phyloP scores from a whole-genome alignment of 2,329 filamentous ascomycete genomes.

The Alternaria triticina region DNA sequence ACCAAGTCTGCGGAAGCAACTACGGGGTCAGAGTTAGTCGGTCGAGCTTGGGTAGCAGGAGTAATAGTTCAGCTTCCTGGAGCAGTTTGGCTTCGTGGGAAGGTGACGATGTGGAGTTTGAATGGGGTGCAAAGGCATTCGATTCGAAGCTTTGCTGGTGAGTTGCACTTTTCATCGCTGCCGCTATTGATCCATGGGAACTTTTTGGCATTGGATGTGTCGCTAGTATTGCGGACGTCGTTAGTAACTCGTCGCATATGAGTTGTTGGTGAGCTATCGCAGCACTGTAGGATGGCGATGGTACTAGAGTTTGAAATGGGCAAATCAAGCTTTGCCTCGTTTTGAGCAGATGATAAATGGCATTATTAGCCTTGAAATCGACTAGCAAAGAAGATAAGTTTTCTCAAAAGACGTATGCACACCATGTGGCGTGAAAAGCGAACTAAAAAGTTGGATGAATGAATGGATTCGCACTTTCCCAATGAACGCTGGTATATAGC shows the following conservation, averaged over 20 bases:
- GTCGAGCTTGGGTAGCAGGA: not conserved
- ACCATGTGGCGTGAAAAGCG: not conserved
- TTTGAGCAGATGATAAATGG: not conserved
- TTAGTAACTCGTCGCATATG: not conserved
- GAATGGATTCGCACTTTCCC: not conserved
- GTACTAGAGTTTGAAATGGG: not conserved
- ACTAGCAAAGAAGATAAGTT: not conserved
- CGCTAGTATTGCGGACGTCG: not conserved
- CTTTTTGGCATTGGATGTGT: not conserved
- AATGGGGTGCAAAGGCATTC: not conserved
- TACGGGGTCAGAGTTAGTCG: not conserved
- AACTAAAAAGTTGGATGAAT: not conserved
- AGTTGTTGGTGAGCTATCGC: not conserved
- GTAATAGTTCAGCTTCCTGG: not conserved
- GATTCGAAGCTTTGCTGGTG: constrained; percentile 5
- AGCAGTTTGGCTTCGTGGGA: not conserved
- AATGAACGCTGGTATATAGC: not conserved
- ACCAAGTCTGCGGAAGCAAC: not conserved
- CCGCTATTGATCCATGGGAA: not conserved
- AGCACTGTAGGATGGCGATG: not conserved
- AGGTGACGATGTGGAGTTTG: not conserved
- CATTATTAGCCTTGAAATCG: not conserved
- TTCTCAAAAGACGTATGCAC: not conserved
- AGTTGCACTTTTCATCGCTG: not conserved
- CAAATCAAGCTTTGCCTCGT: not conserved